These are phyloP conservation scores for Globisporangium canariense DNA, from an alignment of 352 stramenopile species.

Conservation along the genomic window DNA sequence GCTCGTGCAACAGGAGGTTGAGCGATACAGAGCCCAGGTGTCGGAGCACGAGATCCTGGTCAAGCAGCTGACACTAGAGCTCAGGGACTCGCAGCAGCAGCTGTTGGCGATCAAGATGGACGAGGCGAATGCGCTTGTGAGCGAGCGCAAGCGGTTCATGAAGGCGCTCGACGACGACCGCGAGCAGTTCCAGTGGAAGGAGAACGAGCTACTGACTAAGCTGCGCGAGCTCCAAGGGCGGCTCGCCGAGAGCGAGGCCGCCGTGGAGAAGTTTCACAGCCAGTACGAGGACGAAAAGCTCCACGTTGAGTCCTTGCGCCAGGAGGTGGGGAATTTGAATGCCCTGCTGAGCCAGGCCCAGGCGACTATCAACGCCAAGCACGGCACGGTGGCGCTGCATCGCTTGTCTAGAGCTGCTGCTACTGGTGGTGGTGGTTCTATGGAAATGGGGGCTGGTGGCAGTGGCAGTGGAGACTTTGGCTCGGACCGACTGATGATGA, in stretches of 20 bases:
- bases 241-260: conserved; percentile 48
- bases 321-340: conserved; percentile 64
- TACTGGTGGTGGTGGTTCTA: not conserved
- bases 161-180: conserved; percentile 50
- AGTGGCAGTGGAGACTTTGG: conserved; percentile 1
- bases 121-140: conserved; percentile 48
- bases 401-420: not conserved
- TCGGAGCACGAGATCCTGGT: conserved; percentile 24
- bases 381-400: conserved; percentile 9
- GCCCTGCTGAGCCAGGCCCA: conserved; percentile 61
- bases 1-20: conserved; percentile 18
- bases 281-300: conserved; percentile 80
- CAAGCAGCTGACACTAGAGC: conserved; percentile 24
- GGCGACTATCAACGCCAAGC: conserved; percentile 42
- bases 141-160: conserved; percentile 52
- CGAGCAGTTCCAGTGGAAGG: conserved; percentile 44
- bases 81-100: conserved; percentile 45
- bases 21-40: conserved; percentile 18
- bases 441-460: not conserved
- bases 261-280: conserved; percentile 51
- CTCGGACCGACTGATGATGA: conserved; percentile 42
- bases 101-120: conserved; percentile 51
- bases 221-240: conserved; percentile 46
- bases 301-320: conserved; percentile 60
- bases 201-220: conserved; percentile 52